phyloP scores from a whole-genome alignment of 2,329 filamentous ascomycete species.

The Cordyceps cicadae region DNA sequence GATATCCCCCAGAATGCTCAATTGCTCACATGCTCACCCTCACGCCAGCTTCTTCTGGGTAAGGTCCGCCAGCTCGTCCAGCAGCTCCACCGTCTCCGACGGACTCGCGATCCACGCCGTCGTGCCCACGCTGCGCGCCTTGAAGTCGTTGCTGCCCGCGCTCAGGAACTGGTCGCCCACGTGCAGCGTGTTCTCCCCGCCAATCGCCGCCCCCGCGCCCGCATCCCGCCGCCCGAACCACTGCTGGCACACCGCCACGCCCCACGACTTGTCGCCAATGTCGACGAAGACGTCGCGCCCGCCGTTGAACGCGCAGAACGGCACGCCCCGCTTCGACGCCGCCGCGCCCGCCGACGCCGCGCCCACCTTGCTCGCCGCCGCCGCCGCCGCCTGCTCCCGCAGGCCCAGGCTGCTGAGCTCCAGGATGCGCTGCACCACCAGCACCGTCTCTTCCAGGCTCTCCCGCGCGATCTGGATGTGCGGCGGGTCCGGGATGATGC shows the following conservation, averaged over 20 bases:
- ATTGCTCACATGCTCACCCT: too few relatives aligned
- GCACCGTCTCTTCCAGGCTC: conserved; percentile 87
- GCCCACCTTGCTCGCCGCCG: conserved; percentile 12
- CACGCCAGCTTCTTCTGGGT: conserved; percentile 37
- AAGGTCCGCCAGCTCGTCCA: conserved; percentile 70
- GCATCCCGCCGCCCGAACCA: conserved; percentile 58
- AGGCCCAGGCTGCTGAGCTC: conserved; percentile 60
- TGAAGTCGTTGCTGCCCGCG: conserved; percentile 94
- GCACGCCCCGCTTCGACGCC: conserved; percentile 38
- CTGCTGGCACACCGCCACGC: conserved; percentile 82
- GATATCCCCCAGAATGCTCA: too few relatives aligned
- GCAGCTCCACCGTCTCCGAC: conserved; percentile 75
- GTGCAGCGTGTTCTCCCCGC: conserved; percentile 74
- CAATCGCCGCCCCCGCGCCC: conserved; percentile 37
- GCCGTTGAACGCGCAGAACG: conserved; percentile 97
- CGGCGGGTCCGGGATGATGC: conserved; percentile 59
- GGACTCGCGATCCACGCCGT: conserved; percentile 93
- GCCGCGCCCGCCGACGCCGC: too few relatives aligned
- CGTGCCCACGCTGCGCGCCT: conserved; percentile 81
- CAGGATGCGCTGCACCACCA: conserved; percentile 87
- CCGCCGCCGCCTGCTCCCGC: conserved; percentile 22
- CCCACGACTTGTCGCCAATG: conserved; percentile 96
- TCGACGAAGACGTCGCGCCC: conserved; percentile 98
- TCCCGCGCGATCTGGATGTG: conserved; percentile 70
- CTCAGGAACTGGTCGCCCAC: conserved; percentile 96